Percentiles rank a stretch among this genome's conserved stretches.
These are phyloP conservation scores for Trametes sp. DNA, from an alignment of 1,284 basidiomycete species.

Conservation along the genomic window DNA sequence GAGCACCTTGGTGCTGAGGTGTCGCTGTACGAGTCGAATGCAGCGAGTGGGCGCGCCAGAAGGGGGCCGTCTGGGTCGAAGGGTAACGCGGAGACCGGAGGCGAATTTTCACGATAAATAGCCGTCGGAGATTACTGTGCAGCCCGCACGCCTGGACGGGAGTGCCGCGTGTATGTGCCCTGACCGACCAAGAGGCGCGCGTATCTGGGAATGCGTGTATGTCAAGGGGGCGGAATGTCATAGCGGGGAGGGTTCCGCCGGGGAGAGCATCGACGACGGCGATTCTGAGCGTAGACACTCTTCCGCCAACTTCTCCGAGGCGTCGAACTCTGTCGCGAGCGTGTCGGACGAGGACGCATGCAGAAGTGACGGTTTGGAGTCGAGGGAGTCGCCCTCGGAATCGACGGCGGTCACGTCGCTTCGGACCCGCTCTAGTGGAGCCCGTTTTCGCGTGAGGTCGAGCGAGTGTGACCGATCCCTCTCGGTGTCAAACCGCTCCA, in stretches of 20 bases:
- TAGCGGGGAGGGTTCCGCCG: neutral
- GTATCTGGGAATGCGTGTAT: neutral
- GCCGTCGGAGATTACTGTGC: neutral
- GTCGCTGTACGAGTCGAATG: too few relatives aligned
- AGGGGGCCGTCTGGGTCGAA: neutral
- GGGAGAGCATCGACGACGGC: neutral
- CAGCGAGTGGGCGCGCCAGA: neutral
- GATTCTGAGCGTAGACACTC: neutral
- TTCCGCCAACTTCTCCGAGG: neutral
- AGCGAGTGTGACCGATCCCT: slow-evolving; percentile 11
- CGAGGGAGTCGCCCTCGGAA: neutral
- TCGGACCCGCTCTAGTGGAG: slow-evolving; percentile 8
- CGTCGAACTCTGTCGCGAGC: slow-evolving; percentile 1
- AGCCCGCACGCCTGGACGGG: slow-evolving; percentile 8
- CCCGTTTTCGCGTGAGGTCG: slow-evolving; percentile 3
- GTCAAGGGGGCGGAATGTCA: neutral
- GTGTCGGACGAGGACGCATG: slow-evolving; percentile 7
- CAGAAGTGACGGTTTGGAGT: slow-evolving; percentile 6
- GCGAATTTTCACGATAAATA: neutral
- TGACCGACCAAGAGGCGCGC: neutral
- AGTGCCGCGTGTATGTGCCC: slow-evolving; percentile 21
- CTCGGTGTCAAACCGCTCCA: neutral
- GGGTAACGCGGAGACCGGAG: neutral
- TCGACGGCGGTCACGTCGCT: slow-evolving; percentile 29
- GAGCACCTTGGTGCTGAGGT: too few relatives aligned